These are phyloP conservation scores for Pleurostoma richardsiae DNA, from an alignment of 2,329 filamentous ascomycete species.

Conservation along the genomic window DNA sequence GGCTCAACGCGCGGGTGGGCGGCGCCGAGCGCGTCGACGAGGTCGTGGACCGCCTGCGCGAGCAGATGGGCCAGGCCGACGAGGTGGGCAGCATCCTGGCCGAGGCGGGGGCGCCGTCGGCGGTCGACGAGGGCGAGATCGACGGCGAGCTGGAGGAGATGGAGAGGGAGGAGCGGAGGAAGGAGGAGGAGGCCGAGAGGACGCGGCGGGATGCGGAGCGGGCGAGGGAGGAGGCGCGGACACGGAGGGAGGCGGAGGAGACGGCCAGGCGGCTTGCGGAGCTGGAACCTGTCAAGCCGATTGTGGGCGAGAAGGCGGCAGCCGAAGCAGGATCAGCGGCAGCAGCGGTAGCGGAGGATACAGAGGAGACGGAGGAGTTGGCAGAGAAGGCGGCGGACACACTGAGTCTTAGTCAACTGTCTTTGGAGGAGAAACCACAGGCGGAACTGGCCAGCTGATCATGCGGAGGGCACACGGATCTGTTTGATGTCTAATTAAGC, in stretches of 20 bases:
- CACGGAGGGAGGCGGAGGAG: slow-evolving; percentile 25
- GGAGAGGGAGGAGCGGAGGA: slow-evolving; percentile 55
- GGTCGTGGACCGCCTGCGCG: slow-evolving; percentile 68
- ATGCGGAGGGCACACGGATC: not conserved
- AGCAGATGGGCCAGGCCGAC: slow-evolving; percentile 77
- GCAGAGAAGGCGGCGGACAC: slow-evolving; percentile 20
- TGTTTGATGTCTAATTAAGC: no score
- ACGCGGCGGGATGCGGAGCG: slow-evolving; percentile 42
- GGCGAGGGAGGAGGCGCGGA: slow-evolving; percentile 38
- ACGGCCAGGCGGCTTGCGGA: slow-evolving; percentile 39
- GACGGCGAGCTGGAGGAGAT: slow-evolving; percentile 82
- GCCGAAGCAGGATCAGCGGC: slow-evolving; percentile 31
- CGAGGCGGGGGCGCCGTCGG: slow-evolving; percentile 42
- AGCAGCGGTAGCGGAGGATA: slow-evolving; percentile 17
- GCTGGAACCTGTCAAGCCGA: slow-evolving; percentile 31
- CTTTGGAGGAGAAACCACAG: slow-evolving; percentile 23
- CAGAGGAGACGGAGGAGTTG: slow-evolving; percentile 26
- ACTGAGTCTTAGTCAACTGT: slow-evolving; percentile 28
- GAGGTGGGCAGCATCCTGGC: slow-evolving; percentile 76
- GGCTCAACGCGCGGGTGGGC: slow-evolving; percentile 72
- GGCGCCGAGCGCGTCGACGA: slow-evolving; percentile 70
- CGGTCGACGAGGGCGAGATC: slow-evolving; percentile 75
- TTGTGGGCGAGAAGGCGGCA: slow-evolving; percentile 19
- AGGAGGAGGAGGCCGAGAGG: slow-evolving; percentile 45
- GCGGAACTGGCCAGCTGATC: slow-evolving; percentile 11